These are phyloP conservation scores for Tolypocladium cylindrosporum DNA, from an alignment of 2,329 filamentous ascomycete genomes.

Conservation along the genomic window DNA sequence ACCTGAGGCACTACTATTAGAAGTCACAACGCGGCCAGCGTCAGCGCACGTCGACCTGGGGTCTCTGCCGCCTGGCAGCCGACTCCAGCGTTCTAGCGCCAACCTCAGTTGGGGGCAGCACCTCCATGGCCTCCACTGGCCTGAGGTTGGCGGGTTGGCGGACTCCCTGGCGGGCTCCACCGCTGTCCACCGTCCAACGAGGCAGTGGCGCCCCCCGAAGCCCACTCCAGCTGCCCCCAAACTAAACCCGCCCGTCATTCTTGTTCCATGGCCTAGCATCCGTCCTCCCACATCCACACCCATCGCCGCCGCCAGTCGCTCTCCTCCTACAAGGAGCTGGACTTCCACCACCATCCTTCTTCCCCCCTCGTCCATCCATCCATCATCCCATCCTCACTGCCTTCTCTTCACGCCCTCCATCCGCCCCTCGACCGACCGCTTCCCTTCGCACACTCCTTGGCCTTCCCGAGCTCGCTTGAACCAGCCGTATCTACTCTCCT, in stretches of 20 bases:
- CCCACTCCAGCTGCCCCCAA: conserved; percentile 1
- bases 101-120: not conserved
- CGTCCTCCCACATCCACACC: conserved; percentile 13
- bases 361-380: conserved; percentile 18
- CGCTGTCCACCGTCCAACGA: not conserved
- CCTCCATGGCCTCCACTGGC: not conserved
- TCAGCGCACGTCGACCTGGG: not conserved
- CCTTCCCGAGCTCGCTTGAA: conserved; percentile 19
- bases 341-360: conserved; percentile 12
- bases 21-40: not conserved
- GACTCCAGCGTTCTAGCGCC: not conserved
- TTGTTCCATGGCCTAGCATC: conserved; percentile 11
- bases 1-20: too few relatives aligned
- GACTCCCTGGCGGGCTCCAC: not conserved
- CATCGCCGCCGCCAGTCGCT: conserved; percentile 9
- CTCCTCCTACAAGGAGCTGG: conserved; percentile 18
- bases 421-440: conserved; percentile 22
- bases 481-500: conserved; percentile 23
- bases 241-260: not conserved
- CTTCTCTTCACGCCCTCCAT: conserved; percentile 29
- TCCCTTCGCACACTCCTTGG: conserved; percentile 28
- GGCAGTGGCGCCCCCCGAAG: conserved; percentile 1
- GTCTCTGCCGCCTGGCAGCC: not conserved
- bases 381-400: conserved; percentile 30
- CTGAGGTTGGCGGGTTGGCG: not conserved